A percentile compares a stretch with the other conserved stretches of the same genome.
These are phyloP conservation scores for Schizopora paradoxa DNA, from an alignment of 1,284 basidiomycete genomes.

Conservation along the genomic window DNA sequence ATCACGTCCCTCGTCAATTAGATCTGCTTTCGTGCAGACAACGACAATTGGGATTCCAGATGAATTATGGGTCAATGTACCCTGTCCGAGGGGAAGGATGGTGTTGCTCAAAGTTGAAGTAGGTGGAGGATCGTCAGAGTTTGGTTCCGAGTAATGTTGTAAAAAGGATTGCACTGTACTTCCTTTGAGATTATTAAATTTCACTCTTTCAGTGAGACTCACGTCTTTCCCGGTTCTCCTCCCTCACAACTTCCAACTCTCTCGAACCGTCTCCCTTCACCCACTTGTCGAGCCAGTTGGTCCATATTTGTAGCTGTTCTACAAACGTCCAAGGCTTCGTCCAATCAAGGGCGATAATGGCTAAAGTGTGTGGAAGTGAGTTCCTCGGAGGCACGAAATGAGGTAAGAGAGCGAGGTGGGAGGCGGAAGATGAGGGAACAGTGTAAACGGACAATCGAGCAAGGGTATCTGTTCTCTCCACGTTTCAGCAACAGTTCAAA, in stretches of 20 bases:
- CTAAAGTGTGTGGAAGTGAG: slow-evolving; percentile 71
- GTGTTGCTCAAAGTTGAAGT: slow-evolving; percentile 51
- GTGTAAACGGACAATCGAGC: slow-evolving; percentile 86
- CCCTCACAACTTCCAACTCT: slow-evolving; percentile 62
- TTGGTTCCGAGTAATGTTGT: slow-evolving; percentile 86
- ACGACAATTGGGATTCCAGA: slow-evolving; percentile 87
- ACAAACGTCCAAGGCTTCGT: slow-evolving; percentile 89
- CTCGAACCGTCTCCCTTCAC: slow-evolving; percentile 61
- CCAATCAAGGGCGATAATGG: slow-evolving; percentile 94
- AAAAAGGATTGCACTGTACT: slow-evolving; percentile 79
- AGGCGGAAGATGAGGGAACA: slow-evolving; percentile 72
- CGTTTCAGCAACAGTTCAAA: no score
- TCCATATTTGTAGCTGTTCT: slow-evolving; percentile 83
- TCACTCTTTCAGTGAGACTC: no score
- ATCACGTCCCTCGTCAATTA: slow-evolving; percentile 77
- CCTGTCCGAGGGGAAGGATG: slow-evolving; percentile 72
- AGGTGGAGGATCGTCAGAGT: slow-evolving; percentile 53
- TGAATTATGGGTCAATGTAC: slow-evolving; percentile 75
- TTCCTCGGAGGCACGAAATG: slow-evolving; percentile 74
- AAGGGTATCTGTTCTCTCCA: slow-evolving; percentile 58
- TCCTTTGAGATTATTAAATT: no score
- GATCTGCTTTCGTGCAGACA: slow-evolving; percentile 86
- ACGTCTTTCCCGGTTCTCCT: slow-evolving; percentile 83
- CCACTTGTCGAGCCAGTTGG: slow-evolving; percentile 82
- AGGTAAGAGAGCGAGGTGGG: slow-evolving; percentile 76